Evolutionary conservation across 768 basidiomycete species (phyloP).

Genomic region (Mycena vulgaris): DNA sequence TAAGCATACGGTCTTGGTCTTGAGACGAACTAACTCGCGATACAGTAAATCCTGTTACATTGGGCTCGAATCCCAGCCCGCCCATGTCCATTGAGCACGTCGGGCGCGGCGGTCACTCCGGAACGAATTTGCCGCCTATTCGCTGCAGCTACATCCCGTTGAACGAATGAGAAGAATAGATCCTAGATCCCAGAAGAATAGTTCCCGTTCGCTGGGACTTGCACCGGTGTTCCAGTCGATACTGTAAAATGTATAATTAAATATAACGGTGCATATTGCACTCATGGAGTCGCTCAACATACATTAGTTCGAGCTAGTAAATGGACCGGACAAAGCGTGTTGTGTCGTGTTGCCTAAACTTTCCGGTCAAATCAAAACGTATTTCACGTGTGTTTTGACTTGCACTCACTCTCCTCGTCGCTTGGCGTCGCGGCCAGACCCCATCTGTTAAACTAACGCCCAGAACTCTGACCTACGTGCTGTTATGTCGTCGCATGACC

Average conservation of each 20-base stretch:
- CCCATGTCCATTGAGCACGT: constrained; percentile 9
- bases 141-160: background rate
- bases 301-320: too few species aligned
- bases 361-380: too few species aligned
- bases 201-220: too few species aligned
- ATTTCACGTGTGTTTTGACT: background rate
- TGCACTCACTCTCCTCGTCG: too few species aligned
- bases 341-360: background rate
- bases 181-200: background rate
- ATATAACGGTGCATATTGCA: too few species aligned
- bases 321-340: background rate
- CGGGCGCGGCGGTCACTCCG: constrained; percentile 5
- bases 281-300: too few species aligned
- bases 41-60: constrained; percentile 1
- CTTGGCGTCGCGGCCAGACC: too few species aligned
- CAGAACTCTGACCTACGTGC: too few species aligned
- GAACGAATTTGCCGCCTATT: background rate
- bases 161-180: background rate
- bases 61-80: background rate
- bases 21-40: background rate
- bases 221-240: too few species aligned
- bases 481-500: constrained; percentile 70
- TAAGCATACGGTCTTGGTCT: background rate
- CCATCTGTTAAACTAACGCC: too few species aligned
- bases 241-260: too few species aligned